Percentiles rank a stretch among this genome's conserved stretches.
Evolutionary conservation across 225 moss, liverwort and hornwort genomes (phyloP).

Genomic region (Marchantia paleacea): DNA sequence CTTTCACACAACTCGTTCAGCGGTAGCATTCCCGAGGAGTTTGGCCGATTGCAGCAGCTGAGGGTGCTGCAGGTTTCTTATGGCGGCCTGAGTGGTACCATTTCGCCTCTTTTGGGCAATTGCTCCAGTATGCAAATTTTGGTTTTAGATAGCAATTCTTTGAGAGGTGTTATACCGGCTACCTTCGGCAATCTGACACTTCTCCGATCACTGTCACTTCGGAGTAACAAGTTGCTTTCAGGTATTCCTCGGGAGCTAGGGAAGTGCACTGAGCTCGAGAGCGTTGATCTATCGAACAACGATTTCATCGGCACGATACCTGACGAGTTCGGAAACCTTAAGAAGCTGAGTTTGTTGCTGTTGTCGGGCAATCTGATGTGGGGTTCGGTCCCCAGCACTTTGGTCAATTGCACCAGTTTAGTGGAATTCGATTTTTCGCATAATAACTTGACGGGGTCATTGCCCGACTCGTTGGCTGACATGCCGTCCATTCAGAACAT

Average conservation of each 20-base stretch:
- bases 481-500: constrained; percentile 22
- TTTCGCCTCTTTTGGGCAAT: constrained; percentile 28
- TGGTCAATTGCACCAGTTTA: constrained; percentile 30
- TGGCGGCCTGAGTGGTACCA: constrained; percentile 18
- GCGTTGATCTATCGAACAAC: constrained; percentile 25
- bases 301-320: constrained; percentile 32
- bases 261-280: neutral
- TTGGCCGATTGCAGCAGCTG: constrained; percentile 21
- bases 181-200: neutral
- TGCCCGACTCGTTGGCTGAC: constrained; percentile 24
- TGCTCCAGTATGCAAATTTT: constrained; percentile 14
- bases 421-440: constrained; percentile 24
- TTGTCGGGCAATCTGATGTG: constrained; percentile 33
- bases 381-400: constrained; percentile 24
- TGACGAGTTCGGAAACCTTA: constrained; percentile 36
- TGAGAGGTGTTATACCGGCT: constrained; percentile 26
- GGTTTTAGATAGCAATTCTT: neutral
- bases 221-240: constrained; percentile 10
- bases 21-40: constrained; percentile 32
- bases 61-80: neutral
- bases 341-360: constrained; percentile 16
- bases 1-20: constrained; percentile 46
- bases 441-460: constrained; percentile 29
- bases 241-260: constrained; percentile 21
- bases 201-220: constrained; percentile 6